These are phyloP conservation scores for Sideroxylon spinosum DNA, from an alignment of 179 eudicot genomes.

Conservation along the genomic window DNA sequence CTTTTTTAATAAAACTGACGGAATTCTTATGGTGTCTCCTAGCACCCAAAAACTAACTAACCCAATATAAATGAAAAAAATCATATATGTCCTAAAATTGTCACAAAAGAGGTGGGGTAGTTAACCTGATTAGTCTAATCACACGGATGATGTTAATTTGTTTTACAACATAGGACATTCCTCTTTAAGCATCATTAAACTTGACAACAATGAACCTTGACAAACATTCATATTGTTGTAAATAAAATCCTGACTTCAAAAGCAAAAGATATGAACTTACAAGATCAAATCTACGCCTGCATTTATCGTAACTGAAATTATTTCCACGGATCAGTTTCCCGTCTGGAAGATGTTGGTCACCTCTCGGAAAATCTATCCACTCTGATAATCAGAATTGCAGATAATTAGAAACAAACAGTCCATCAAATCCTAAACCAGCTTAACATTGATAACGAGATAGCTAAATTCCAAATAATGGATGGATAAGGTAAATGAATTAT, in stretches of 20 bases:
- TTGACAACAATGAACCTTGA: background rate
- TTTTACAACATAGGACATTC: too few species aligned
- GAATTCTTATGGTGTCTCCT: background rate
- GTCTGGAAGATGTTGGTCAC: constrained; percentile 69
- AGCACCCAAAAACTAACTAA: background rate
- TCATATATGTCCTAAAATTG: background rate
- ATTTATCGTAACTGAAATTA: constrained; percentile 78
- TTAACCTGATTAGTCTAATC: background rate
- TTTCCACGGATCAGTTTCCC: constrained; percentile 80
- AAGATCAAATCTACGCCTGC: constrained; percentile 95
- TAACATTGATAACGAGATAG: background rate
- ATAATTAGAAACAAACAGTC: constrained; percentile 13
- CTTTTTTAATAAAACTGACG: too few species aligned
- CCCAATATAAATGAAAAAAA: background rate
- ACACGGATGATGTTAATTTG: background rate
- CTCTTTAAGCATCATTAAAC: background rate
- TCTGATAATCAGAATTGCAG: constrained; percentile 40
- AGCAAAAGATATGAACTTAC: constrained; percentile 34
- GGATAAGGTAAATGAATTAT: constrained; percentile 4
- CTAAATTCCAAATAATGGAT: background rate
- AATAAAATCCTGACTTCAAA: background rate
- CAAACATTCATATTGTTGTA: background rate
- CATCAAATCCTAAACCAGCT: constrained; percentile 12
- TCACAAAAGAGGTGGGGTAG: background rate
- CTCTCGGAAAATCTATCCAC: constrained; percentile 98